phyloP scores from a whole-genome alignment of 2,329 filamentous ascomycete genomes.

The Clarireedia monteithiana region DNA sequence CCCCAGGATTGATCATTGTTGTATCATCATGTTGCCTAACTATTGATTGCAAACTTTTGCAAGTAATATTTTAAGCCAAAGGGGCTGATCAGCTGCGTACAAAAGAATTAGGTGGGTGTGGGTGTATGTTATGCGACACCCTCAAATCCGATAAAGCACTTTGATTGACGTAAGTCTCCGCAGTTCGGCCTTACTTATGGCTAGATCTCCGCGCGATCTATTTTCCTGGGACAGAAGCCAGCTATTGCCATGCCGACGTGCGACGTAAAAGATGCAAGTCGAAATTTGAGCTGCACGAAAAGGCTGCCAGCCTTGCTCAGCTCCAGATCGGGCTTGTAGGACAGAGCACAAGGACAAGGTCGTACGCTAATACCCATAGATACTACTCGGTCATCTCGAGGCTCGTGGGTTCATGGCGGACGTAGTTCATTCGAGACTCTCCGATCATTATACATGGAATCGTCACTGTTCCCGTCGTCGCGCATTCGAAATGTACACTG shows the following conservation, averaged over 20 bases:
- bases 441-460: not conserved
- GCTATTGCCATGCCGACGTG: not conserved
- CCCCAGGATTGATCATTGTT: too few relatives aligned
- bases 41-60: not conserved
- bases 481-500: not conserved
- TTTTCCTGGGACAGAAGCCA: not conserved
- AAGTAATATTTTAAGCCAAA: not conserved
- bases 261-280: not conserved
- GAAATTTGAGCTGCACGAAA: not conserved
- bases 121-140: not conserved
- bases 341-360: not conserved
- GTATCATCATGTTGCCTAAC: not conserved
- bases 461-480: not conserved
- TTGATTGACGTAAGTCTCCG: not conserved
- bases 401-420: not conserved
- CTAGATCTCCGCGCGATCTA: not conserved
- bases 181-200: not conserved
- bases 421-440: not conserved
- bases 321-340: not conserved
- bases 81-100: not conserved
- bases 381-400: slow-evolving; percentile 1
- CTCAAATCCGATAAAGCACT: not conserved
- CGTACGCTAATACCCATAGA: not conserved
- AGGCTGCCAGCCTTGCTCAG: not conserved
- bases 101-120: not conserved